These are phyloP conservation scores for Multifurca ochricompacta DNA, from an alignment of 768 basidiomycete species.

Conservation along the genomic window DNA sequence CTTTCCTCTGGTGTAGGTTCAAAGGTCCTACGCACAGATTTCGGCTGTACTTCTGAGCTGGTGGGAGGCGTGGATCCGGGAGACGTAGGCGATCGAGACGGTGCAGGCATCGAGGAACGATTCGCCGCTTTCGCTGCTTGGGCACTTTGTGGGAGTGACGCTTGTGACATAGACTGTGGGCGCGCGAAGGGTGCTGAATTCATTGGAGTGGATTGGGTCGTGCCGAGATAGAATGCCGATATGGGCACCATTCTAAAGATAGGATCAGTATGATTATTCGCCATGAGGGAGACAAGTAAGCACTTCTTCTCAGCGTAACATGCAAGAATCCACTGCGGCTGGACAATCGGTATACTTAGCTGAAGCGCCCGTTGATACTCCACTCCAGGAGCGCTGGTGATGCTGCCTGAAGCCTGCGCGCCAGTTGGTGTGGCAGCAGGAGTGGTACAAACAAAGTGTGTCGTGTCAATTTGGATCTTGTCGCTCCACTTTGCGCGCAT, in stretches of 20 bases:
- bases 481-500: constrained; percentile 91
- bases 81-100: constrained; percentile 38
- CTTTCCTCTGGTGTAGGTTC: constrained; percentile 49
- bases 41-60: constrained; percentile 22
- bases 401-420: constrained; percentile 46
- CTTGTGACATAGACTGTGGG: constrained; percentile 74
- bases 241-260: constrained; percentile 78
- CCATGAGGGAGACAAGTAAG: constrained; percentile 21
- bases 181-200: constrained; percentile 36
- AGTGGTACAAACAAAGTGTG: constrained; percentile 94
- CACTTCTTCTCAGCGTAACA: constrained; percentile 82
- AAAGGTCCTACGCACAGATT: constrained; percentile 27
- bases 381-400: constrained; percentile 57
- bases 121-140: constrained; percentile 34
- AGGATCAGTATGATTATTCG: constrained; percentile 1
- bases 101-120: constrained; percentile 63
- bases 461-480: constrained; percentile 94
- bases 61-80: constrained; percentile 34
- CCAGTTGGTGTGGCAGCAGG: constrained; percentile 62
- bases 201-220: constrained; percentile 43
- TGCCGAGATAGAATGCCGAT: constrained; percentile 71
- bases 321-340: constrained; percentile 91
- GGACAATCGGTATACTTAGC: constrained; percentile 89
- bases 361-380: constrained; percentile 95
- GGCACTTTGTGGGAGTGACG: constrained; percentile 35